Evolutionary conservation across 2,329 filamentous ascomycete genomes (phyloP).

Genomic region (Hypomyces perniciosus): DNA sequence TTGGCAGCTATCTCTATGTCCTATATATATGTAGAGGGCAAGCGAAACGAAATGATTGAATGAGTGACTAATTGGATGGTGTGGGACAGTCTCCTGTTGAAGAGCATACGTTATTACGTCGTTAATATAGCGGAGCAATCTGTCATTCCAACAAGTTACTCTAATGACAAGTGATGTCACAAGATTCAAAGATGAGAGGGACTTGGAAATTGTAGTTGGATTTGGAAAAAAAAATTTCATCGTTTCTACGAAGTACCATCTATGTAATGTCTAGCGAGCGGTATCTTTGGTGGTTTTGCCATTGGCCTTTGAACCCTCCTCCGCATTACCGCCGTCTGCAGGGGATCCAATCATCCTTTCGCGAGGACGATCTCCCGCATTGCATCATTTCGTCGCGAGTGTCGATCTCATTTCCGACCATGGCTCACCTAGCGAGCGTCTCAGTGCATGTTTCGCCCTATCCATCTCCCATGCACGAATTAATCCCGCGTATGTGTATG

Average conservation of each 20-base stretch:
- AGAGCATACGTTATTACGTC: no score
- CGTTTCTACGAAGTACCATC: slow-evolving; percentile 8
- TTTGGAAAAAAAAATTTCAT: no score
- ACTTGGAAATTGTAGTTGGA: not conserved
- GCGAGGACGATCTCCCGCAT: no score
- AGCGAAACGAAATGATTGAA: not conserved
- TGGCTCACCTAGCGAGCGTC: slow-evolving; percentile 28
- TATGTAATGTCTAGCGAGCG: slow-evolving; percentile 33
- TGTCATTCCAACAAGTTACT: not conserved
- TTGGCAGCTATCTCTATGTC: no score
- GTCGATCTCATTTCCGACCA: slow-evolving; percentile 18
- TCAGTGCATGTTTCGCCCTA: slow-evolving; percentile 23
- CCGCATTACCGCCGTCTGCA: not conserved
- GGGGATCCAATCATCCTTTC: no score
- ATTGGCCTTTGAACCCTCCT: slow-evolving; percentile 16
- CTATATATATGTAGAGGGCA: no score
- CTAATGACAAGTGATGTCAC: not conserved
- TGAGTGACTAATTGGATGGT: not conserved
- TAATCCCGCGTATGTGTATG: slow-evolving; percentile 32
- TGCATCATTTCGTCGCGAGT: slow-evolving; percentile 8
- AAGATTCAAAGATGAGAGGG: not conserved
- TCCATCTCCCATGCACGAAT: slow-evolving; percentile 28
- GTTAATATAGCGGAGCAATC: no score
- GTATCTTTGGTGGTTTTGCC: slow-evolving; percentile 34
- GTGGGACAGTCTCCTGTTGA: no score